Conservation (phyloP, 164 flowering plant species). For the Chimonanthus salicifolius region DNA sequence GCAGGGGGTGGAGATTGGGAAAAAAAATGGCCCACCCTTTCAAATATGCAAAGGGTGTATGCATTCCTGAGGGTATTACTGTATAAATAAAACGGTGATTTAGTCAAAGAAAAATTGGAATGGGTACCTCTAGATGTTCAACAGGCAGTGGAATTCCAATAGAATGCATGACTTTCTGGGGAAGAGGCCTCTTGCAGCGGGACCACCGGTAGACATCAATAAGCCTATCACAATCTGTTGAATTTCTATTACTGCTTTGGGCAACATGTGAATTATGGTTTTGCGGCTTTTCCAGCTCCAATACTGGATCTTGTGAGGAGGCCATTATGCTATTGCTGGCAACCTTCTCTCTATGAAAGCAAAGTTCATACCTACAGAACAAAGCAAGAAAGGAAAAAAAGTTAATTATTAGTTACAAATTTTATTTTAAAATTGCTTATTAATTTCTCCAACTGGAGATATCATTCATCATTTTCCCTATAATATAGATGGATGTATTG, state of each 20-base stretch:
- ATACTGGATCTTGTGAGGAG: slow-evolving; percentile 38
- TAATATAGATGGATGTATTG: too few species aligned
- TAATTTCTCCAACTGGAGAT: too few species aligned
- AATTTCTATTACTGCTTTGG: slow-evolving; percentile 51
- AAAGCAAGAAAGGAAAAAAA: neutral
- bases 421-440: neutral
- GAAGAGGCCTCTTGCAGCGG: slow-evolving; percentile 81
- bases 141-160: slow-evolving; percentile 81
- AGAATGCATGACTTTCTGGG: slow-evolving; percentile 71
- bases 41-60: neutral
- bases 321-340: slow-evolving; percentile 33
- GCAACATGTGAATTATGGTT: slow-evolving; percentile 33
- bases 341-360: slow-evolving; percentile 74
- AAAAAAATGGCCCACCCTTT: too few species aligned
- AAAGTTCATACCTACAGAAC: slow-evolving; percentile 77
- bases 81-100: neutral
- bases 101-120: neutral
- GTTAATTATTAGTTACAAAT: neutral
- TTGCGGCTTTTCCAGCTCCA: slow-evolving; percentile 54
- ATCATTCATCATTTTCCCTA: too few species aligned
- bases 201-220: slow-evolving; percentile 86
- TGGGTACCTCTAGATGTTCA: slow-evolving; percentile 72
- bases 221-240: slow-evolving; percentile 41
- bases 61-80: neutral
- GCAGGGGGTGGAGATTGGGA: too few species aligned